Conservation (phyloP, 345 rosid species). For the Salix arbutifolia region DNA sequence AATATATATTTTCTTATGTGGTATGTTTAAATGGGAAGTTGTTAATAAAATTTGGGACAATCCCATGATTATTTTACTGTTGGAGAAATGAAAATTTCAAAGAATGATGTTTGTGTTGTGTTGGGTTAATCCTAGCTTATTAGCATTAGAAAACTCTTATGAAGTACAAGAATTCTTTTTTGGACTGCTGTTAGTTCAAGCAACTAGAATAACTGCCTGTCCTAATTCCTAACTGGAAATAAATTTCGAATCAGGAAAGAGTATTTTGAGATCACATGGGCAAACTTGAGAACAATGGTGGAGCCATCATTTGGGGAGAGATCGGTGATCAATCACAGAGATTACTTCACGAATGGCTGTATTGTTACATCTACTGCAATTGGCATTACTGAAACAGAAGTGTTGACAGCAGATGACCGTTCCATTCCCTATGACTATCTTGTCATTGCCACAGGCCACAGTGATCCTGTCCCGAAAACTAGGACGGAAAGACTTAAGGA, state of each 20-base stretch:
- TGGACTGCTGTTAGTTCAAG: too few relatives aligned
- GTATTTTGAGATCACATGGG: conserved; percentile 88
- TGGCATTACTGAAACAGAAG: conserved; percentile 54
- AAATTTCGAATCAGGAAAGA: conserved; percentile 60
- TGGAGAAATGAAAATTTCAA: not conserved
- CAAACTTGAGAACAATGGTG: conserved; percentile 72
- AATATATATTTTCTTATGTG: not conserved
- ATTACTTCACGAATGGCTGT: conserved; percentile 55
- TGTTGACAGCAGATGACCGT: conserved; percentile 47
- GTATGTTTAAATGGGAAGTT: not conserved
- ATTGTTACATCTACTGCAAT: conserved; percentile 56
- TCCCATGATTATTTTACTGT: not conserved
- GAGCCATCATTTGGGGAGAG: conserved; percentile 74
- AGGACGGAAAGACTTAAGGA: conserved; percentile 53
- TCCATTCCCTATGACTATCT: conserved; percentile 61
- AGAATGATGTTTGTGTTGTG: not conserved
- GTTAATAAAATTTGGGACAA: not conserved
- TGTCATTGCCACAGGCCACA: conserved; percentile 78
- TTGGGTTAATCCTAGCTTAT: not conserved
- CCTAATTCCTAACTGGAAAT: not conserved
- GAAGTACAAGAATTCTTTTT: too few relatives aligned
- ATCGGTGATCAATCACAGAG: conserved; percentile 63
- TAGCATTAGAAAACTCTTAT: too few relatives aligned
- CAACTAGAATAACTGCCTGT: not conserved
- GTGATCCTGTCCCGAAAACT: conserved; percentile 45